Conservation (phyloP, 2,329 filamentous ascomycete genomes). For the Anthostomella pinea region DNA sequence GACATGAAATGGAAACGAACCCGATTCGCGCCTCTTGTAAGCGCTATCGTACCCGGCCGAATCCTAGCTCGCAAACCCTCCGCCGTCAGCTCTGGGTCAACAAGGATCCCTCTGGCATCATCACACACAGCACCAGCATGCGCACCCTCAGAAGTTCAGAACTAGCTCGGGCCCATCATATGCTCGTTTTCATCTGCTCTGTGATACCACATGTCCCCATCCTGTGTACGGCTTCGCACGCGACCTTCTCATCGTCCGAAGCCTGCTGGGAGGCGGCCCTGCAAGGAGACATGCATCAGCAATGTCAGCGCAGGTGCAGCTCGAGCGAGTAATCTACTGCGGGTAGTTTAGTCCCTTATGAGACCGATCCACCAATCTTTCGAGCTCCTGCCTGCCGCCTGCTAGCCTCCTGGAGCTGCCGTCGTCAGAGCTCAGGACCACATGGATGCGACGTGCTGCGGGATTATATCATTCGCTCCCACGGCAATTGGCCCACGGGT, state of each 20-base stretch:
- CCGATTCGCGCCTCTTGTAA: constrained; percentile 27
- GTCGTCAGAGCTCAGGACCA: constrained; percentile 11
- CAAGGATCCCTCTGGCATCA: constrained; percentile 1
- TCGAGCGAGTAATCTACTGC: constrained; percentile 18
- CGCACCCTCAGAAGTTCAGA: no score
- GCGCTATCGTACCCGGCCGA: constrained; percentile 19
- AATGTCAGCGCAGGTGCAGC: constrained; percentile 23
- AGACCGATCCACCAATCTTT: constrained; percentile 18
- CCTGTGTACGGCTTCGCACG: no score
- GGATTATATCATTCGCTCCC: constrained; percentile 26
- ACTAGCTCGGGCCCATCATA: no score
- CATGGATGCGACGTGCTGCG: constrained; percentile 20
- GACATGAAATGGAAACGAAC: constrained; percentile 24
- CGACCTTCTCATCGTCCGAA: no score
- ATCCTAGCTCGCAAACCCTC: constrained; percentile 14
- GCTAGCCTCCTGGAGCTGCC: constrained; percentile 12
- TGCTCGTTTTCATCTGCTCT: no score
- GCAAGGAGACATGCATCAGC: constrained; percentile 26
- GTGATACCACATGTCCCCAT: no score
- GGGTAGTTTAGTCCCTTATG: constrained; percentile 14
- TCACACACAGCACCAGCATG: no score
- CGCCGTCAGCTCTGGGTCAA: constrained; percentile 9
- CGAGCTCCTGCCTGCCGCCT: no score
- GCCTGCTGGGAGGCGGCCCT: constrained; percentile 21
- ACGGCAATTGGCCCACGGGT: constrained; percentile 14